These are phyloP conservation scores for Chimonanthus salicifolius DNA, from an alignment of 164 flowering plant species.

Conservation along the genomic window DNA sequence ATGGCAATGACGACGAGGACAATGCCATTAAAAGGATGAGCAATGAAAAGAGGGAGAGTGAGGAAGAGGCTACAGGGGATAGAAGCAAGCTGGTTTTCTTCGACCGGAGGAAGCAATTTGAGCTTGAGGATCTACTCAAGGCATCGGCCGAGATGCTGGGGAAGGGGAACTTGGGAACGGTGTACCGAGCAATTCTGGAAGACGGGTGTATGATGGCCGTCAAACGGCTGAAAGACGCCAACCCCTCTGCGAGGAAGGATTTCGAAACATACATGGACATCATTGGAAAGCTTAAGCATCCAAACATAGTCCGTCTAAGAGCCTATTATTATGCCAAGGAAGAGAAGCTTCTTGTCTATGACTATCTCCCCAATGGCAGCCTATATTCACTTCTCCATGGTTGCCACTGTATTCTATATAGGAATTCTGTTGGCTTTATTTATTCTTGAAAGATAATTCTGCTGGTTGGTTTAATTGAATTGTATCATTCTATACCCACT, in stretches of 20 bases:
- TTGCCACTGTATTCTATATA: slow-evolving; percentile 8
- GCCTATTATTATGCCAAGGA: slow-evolving; percentile 94
- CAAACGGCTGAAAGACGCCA: slow-evolving; percentile 83
- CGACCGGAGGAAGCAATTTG: slow-evolving; percentile 70
- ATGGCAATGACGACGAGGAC: slow-evolving; percentile 23
- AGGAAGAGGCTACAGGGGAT: slow-evolving; percentile 53
- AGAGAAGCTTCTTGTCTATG: slow-evolving; percentile 94
- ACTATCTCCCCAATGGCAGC: slow-evolving; percentile 92
- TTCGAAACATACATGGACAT: slow-evolving; percentile 96
- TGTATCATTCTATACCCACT: neutral
- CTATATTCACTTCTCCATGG: slow-evolving; percentile 86
- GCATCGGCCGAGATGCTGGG: slow-evolving; percentile 99
- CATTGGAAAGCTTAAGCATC: slow-evolving; percentile 80
- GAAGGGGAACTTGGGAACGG: slow-evolving; percentile 90
- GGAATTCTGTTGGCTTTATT: neutral
- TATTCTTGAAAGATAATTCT: neutral
- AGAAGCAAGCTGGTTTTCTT: slow-evolving; percentile 81
- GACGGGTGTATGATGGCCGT: slow-evolving; percentile 81
- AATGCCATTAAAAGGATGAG: no score
- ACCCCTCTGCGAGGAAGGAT: slow-evolving; percentile 79
- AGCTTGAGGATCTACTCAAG: slow-evolving; percentile 81
- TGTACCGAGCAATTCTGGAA: slow-evolving; percentile 87
- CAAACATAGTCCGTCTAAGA: slow-evolving; percentile 62
- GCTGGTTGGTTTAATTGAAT: neutral
- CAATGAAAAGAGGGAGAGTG: slow-evolving; percentile 67